These are phyloP conservation scores for Platismatia glauca DNA, from an alignment of 495 filamentous ascomycete genomes.

Conservation along the genomic window DNA sequence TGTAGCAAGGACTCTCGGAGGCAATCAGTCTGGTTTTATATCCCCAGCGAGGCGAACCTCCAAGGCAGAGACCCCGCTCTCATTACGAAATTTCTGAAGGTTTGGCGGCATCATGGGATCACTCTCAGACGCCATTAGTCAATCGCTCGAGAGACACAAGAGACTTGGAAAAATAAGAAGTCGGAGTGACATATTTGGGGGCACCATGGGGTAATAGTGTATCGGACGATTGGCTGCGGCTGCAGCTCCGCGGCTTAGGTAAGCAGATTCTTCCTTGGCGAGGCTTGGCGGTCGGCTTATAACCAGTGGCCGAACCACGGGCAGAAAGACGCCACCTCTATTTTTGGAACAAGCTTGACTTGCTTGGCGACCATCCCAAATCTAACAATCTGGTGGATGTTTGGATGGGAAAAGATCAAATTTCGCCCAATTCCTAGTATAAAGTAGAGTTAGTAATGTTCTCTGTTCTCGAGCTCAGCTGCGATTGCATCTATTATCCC, in stretches of 20 bases:
- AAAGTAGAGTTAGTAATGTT: too few relatives aligned
- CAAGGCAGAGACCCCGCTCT: neutral
- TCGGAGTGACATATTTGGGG: slow-evolving; percentile 14
- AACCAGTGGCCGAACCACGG: too few relatives aligned
- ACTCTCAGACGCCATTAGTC: neutral
- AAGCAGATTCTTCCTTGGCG: neutral
- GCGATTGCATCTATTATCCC: too few relatives aligned
- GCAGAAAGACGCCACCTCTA: neutral
- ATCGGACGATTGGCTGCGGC: slow-evolving; percentile 9
- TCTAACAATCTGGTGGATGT: too few relatives aligned
- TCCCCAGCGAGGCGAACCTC: neutral
- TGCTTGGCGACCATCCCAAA: too few relatives aligned
- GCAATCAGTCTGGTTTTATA: slow-evolving; percentile 11
- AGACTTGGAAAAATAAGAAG: neutral
- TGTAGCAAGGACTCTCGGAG: neutral
- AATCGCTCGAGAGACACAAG: slow-evolving; percentile 1
- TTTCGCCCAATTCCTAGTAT: too few relatives aligned
- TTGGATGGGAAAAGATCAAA: too few relatives aligned
- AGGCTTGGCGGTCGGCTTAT: too few relatives aligned
- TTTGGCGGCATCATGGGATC: slow-evolving; percentile 14
- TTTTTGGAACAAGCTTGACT: neutral
- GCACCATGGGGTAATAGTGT: slow-evolving; percentile 21
- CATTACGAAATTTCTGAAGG: neutral
- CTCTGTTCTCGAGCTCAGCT: too few relatives aligned
- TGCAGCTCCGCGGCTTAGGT: neutral